These are phyloP conservation scores for Trypanosoma scelopori DNA, from an alignment of 208 protist species.

Conservation along the genomic window DNA sequence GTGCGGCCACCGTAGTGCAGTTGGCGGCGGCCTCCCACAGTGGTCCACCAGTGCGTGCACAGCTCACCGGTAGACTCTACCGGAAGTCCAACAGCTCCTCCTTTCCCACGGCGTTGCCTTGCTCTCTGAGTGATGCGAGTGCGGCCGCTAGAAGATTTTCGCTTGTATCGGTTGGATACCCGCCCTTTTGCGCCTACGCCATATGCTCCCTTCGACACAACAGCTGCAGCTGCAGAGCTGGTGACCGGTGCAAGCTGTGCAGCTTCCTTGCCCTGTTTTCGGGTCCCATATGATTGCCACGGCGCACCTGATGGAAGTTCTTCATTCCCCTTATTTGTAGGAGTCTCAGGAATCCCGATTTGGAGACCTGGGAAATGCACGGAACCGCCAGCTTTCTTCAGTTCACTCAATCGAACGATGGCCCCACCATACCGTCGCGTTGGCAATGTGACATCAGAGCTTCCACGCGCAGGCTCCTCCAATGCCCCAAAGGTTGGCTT, in stretches of 20 bases:
- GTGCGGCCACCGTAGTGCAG: conserved; percentile 66
- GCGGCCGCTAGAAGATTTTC: background rate
- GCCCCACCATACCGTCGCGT: conserved; percentile 53
- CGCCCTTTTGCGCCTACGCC: background rate
- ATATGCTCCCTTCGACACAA: background rate
- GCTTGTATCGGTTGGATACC: background rate
- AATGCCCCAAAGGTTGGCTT: background rate
- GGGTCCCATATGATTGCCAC: conserved; percentile 1
- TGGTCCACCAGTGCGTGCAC: conserved; percentile 65
- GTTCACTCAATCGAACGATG: conserved; percentile 72
- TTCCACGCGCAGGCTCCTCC: background rate
- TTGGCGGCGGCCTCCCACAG: conserved; percentile 43
- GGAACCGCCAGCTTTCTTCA: conserved; percentile 34
- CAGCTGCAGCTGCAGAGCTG: background rate
- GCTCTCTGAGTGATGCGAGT: background rate
- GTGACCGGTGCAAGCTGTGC: background rate
- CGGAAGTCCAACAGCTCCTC: conserved; percentile 14
- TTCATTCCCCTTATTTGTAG: background rate
- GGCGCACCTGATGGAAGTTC: background rate
- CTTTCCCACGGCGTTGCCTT: background rate
- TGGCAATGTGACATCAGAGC: background rate
- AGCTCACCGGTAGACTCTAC: conserved; percentile 43
- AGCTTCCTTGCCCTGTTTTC: background rate
- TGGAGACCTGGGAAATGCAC: conserved; percentile 6
- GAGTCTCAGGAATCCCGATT: background rate